phyloP scores from a whole-genome alignment of 106 monocot genomes.

The Vanilla planifolia region DNA sequence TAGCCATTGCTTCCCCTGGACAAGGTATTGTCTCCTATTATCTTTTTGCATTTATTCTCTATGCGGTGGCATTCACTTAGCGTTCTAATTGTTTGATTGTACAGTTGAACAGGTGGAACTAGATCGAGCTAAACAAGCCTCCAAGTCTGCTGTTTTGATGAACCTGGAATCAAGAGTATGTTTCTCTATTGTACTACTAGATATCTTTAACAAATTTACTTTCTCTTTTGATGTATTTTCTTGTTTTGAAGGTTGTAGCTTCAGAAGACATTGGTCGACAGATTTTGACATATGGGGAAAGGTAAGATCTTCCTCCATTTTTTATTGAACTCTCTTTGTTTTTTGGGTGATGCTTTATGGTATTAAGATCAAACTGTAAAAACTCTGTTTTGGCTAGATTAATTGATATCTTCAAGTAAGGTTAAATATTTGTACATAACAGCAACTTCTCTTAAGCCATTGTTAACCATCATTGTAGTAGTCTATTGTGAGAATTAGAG shows the following conservation, averaged over 20 bases:
- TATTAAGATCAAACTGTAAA: too few relatives aligned
- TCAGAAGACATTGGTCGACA: slow-evolving; percentile 93
- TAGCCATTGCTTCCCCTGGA: slow-evolving; percentile 74
- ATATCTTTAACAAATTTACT: not conserved
- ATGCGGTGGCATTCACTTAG: not conserved
- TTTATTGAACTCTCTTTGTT: not conserved
- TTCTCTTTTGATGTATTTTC: too few relatives aligned
- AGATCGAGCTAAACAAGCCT: slow-evolving; percentile 72
- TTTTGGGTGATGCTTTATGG: not conserved
- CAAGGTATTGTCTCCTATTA: slow-evolving; percentile 37
- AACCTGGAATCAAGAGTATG: slow-evolving; percentile 83
- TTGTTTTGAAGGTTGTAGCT: slow-evolving; percentile 53
- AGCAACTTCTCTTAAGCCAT: too few relatives aligned
- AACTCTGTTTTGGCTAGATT: too few relatives aligned
- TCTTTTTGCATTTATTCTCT: not conserved
- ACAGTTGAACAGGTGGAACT: slow-evolving; percentile 68
- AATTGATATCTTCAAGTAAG: too few relatives aligned
- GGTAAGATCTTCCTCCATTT: slow-evolving; percentile 30
- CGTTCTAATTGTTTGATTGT: not conserved
- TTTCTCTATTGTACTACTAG: not conserved
- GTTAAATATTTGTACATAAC: too few relatives aligned
- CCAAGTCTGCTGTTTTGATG: slow-evolving; percentile 81
- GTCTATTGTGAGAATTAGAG: too few relatives aligned
- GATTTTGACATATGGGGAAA: slow-evolving; percentile 87
- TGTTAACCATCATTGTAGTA: too few relatives aligned